Evolutionary conservation across 164 flowering plant species (phyloP).

Genomic region (Tinospora cordifolia): DNA sequence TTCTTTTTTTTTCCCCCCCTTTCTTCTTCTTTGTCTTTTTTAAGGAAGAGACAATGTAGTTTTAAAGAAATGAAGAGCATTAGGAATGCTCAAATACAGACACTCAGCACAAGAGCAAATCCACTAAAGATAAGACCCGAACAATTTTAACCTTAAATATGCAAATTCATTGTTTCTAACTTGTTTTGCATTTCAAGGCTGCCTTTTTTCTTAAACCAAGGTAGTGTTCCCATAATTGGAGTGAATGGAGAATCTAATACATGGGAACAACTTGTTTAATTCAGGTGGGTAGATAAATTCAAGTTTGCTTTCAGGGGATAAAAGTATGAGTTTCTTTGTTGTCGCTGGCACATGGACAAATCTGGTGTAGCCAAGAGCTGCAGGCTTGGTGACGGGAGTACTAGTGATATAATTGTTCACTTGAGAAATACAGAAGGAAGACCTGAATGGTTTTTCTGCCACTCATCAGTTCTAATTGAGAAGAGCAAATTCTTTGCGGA

Average conservation of each 20-base stretch:
- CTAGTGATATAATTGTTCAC: constrained; percentile 35
- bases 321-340: constrained; percentile 31
- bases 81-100: no score
- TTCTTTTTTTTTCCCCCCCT: no score
- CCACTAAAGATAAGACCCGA: no score
- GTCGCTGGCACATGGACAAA: constrained; percentile 30
- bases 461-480: constrained; percentile 35
- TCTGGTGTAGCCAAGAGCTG: constrained; percentile 16
- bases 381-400: constrained; percentile 31
- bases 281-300: constrained; percentile 8
- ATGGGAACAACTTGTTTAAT: neutral
- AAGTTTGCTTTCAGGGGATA: constrained; percentile 1
- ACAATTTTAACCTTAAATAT: no score
- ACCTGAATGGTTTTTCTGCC: constrained; percentile 37
- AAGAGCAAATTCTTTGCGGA: constrained; percentile 48
- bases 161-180: neutral
- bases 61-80: no score
- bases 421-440: constrained; percentile 37
- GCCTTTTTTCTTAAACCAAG: neutral
- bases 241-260: neutral
- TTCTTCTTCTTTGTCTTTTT: no score
- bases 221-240: neutral
- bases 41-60: no score
- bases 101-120: no score
- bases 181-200: neutral